Evolutionary conservation across 768 basidiomycete genomes (phyloP).

Genomic region (Boletus sp.): DNA sequence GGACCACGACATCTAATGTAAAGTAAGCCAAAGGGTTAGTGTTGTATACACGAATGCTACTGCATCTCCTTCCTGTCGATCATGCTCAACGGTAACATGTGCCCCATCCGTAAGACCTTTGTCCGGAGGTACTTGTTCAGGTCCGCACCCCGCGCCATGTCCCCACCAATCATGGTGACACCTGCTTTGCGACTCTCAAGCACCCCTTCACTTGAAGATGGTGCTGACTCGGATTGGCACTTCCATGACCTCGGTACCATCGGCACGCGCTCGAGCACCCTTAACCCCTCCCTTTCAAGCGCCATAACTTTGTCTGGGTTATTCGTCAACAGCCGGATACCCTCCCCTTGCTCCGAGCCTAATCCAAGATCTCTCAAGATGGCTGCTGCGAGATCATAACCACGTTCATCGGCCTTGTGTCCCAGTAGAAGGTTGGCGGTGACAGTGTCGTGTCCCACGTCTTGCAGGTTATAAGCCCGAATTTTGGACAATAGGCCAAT

Average conservation of each 20-base stretch:
- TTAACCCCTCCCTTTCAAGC: slow-evolving; percentile 76
- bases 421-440: slow-evolving; percentile 95
- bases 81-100: slow-evolving; percentile 64
- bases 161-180: slow-evolving; percentile 78
- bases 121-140: slow-evolving; percentile 94
- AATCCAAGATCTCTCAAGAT: slow-evolving; percentile 87
- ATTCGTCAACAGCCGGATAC: slow-evolving; percentile 85
- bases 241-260: slow-evolving; percentile 94
- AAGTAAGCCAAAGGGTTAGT: background rate
- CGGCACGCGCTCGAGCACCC: slow-evolving; percentile 77
- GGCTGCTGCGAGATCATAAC: slow-evolving; percentile 87
- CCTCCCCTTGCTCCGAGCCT: slow-evolving; percentile 50
- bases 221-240: slow-evolving; percentile 20
- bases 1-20: background rate
- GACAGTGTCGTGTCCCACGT: slow-evolving; percentile 98
- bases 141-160: slow-evolving; percentile 75
- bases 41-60: background rate
- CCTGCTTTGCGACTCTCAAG: slow-evolving; percentile 46
- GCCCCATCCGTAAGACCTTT: slow-evolving; percentile 97
- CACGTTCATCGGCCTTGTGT: slow-evolving; percentile 89
- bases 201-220: background rate
- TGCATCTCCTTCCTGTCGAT: slow-evolving; percentile 6
- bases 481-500: slow-evolving; percentile 96
- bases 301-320: slow-evolving; percentile 97
- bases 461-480: slow-evolving; percentile 95